Evolutionary conservation across 805 yeast species (phyloP).

Genomic region (Metschnikowia proteae): DNA sequence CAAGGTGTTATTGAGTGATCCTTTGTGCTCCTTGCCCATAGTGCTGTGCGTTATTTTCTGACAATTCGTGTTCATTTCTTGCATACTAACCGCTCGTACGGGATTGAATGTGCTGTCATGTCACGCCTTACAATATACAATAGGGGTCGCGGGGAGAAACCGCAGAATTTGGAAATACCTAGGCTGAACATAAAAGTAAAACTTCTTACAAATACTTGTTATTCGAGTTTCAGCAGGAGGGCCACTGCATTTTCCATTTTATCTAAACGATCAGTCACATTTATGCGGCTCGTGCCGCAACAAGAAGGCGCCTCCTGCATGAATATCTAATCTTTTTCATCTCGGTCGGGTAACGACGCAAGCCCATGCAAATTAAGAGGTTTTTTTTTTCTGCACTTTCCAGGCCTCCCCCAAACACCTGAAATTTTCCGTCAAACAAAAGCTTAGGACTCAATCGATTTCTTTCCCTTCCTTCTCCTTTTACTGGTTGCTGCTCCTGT

Average conservation of each 20-base stretch:
- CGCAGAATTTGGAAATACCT: too few relatives aligned
- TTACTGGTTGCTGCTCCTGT: background rate
- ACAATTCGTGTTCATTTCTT: background rate
- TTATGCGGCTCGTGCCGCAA: slow-evolving; percentile 7
- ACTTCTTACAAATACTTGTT: too few relatives aligned
- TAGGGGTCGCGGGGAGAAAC: too few relatives aligned
- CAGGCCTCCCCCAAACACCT: background rate
- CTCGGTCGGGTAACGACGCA: slow-evolving; percentile 18
- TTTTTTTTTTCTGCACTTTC: slow-evolving; percentile 7
- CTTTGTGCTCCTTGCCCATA: background rate
- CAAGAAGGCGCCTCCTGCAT: slow-evolving; percentile 11
- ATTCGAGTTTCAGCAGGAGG: background rate
- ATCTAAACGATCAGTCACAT: slow-evolving; percentile 16
- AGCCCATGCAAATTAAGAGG: slow-evolving; percentile 10
- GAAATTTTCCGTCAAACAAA: background rate
- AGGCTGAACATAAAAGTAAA: too few relatives aligned
- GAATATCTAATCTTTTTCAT: slow-evolving; percentile 19
- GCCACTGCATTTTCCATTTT: slow-evolving; percentile 3
- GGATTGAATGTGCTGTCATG: background rate
- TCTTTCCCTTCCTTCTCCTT: background rate
- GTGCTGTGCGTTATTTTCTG: background rate
- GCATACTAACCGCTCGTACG: background rate
- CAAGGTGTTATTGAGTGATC: background rate
- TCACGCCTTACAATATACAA: background rate
- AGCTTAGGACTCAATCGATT: background rate